Evolutionary conservation across 2,329 filamentous ascomycete genomes (phyloP).

Genomic region (Mycosphaerella arachidis): DNA sequence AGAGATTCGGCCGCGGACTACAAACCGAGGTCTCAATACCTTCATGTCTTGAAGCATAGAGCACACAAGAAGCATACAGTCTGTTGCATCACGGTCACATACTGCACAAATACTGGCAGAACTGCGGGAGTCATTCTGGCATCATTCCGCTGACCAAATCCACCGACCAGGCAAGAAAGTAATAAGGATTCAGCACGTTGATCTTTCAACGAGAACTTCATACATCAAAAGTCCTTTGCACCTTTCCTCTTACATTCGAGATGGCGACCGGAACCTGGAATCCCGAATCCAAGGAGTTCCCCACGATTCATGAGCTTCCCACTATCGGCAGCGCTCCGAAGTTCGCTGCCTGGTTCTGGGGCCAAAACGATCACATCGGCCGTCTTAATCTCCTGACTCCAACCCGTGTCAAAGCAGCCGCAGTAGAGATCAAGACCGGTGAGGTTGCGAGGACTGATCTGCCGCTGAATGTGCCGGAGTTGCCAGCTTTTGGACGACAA

Average conservation of each 20-base stretch:
- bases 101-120: no score
- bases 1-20: no score
- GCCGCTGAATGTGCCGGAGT: conserved; percentile 49
- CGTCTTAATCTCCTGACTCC: conserved; percentile 56
- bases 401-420: conserved; percentile 49
- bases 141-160: neutral
- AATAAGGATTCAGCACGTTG: no score
- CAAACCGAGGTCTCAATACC: no score
- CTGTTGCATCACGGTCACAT: no score
- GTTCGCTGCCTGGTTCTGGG: conserved; percentile 59
- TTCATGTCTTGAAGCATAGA: no score
- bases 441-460: conserved; percentile 54
- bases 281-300: conserved; percentile 50
- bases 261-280: conserved; percentile 31
- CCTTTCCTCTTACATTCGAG: neutral
- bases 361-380: conserved; percentile 52
- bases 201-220: no score
- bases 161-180: neutral
- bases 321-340: conserved; percentile 49
- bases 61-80: neutral
- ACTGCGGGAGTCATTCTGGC: neutral
- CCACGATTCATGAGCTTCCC: conserved; percentile 51
- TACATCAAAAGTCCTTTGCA: neutral
- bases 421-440: conserved; percentile 52
- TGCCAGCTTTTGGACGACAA: conserved; percentile 51